phyloP scores from a whole-genome alignment of 345 rosid species.

The Melaleuca alternifolia region DNA sequence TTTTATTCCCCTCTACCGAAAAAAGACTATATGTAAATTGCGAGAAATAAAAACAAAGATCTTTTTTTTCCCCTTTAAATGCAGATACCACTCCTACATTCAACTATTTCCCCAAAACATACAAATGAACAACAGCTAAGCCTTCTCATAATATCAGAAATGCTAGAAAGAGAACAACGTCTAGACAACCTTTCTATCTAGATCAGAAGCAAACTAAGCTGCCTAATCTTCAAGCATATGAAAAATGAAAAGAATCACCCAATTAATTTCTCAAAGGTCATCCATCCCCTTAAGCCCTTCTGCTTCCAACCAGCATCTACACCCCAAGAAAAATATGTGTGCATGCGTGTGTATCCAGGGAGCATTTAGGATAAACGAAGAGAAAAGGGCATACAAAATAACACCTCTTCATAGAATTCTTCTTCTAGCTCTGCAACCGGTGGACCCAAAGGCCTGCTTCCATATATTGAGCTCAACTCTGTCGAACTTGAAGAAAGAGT shows the following conservation, averaged over 20 bases:
- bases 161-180: background rate
- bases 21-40: background rate
- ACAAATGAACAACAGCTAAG: background rate
- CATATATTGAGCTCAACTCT: slow-evolving; percentile 68
- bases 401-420: slow-evolving; percentile 82
- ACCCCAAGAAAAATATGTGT: background rate
- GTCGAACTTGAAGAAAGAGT: slow-evolving; percentile 74
- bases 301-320: background rate
- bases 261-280: background rate
- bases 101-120: background rate
- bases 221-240: background rate
- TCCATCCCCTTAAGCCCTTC: background rate
- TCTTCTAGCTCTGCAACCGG: slow-evolving; percentile 60
- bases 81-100: background rate
- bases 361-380: background rate
- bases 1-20: background rate
- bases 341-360: background rate
- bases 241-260: background rate
- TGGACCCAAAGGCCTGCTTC: slow-evolving; percentile 48
- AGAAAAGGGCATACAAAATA: background rate
- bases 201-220: background rate
- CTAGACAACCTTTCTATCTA: background rate
- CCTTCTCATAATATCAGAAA: background rate
- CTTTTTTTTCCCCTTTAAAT: background rate
- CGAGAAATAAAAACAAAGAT: background rate